Evolutionary conservation across 2,329 filamentous ascomycete species (phyloP).

Genomic region (Trichoderma polysporum): DNA sequence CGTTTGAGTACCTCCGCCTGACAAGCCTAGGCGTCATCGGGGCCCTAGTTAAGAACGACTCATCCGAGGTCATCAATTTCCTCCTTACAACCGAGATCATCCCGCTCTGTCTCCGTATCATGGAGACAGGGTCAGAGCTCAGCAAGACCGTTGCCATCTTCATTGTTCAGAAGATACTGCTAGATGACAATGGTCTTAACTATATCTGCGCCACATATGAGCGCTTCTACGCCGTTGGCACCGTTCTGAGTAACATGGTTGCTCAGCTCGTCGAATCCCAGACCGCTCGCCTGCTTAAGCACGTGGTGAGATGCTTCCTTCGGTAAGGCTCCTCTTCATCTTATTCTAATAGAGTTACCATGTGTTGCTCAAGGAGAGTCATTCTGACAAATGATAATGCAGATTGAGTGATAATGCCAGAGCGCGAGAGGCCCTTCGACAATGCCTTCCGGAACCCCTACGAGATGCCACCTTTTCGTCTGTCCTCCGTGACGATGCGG

Average conservation of each 20-base stretch:
- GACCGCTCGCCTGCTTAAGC: constrained; percentile 91
- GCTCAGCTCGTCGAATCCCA: constrained; percentile 96
- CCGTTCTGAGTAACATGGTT: constrained; percentile 98
- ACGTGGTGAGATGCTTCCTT: constrained; percentile 95
- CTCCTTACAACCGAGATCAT: constrained; percentile 98
- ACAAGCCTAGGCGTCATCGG: constrained; percentile 96
- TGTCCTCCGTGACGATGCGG: constrained; percentile 92
- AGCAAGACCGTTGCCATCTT: constrained; percentile 99
- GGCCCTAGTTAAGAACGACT: constrained; percentile 97
- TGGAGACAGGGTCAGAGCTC: constrained; percentile 97
- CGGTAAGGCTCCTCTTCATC: constrained; percentile 59
- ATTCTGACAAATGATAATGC: constrained; percentile 25
- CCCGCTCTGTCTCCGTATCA: constrained; percentile 92
- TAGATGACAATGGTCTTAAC: constrained; percentile 93
- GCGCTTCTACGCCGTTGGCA: constrained; percentile 96
- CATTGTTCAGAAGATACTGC: constrained; percentile 97
- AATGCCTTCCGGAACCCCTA: constrained; percentile 97
- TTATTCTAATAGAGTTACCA: not conserved
- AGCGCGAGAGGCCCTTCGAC: constrained; percentile 88
- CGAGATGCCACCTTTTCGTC: constrained; percentile 96
- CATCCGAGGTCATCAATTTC: constrained; percentile 98
- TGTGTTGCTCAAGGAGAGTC: not conserved
- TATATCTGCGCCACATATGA: constrained; percentile 99
- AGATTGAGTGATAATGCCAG: constrained; percentile 95
- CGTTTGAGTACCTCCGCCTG: constrained; percentile 94